Base-by-base conservation (phyloP, 257 asterid genomes). In the Leonotis leonurus region DNA sequence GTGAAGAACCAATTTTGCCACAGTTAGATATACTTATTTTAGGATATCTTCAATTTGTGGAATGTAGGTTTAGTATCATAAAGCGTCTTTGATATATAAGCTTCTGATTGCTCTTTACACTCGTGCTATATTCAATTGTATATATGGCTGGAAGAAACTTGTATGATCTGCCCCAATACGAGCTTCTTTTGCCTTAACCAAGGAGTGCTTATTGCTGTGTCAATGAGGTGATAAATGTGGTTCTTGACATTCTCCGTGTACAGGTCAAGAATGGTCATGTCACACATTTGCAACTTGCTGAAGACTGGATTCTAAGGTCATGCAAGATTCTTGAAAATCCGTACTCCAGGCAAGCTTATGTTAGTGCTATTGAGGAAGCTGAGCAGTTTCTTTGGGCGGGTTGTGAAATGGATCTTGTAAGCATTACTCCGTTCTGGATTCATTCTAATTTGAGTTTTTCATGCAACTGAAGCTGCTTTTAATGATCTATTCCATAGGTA, bases 301-400 rank as follows among this genome's bases (percentile, higher is more conserved):
- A 88, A 80, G 83, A 83, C 74, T 91, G 98, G 98, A 75, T 78
- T 49, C 44, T 65, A 74, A 84, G 67, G 68, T 72, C 84, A 54
- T 53, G 78, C 58, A 83, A 84, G 82, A 75, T 86, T 73, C 74
- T 85, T 69, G 76, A 83, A 72, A 74, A 61, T 56, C 85, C 95
- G 5, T 86, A 84, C 77, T 77, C 88, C 32, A 63, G 76, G 69
- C 79, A 77, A 60, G 75, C 89, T 75, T 91, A 78, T 80, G 74
- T 14, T 60, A 75, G 62, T 73, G 85, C 86, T 69, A 69, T 88
- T 22, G 84, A 84, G 74, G 90, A 84, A 70, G 96, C 96, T 29
- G 87, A 83, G 67, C 92, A 91, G 70, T 91, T 88, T 81, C 78
- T 86, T 73, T 91, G 98, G 98, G 98, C 88, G 71, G 98, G 90